These are phyloP conservation scores for Obelidium mucronatum DNA, from an alignment of 192 early-diverging fungal species.

Conservation along the genomic window DNA sequence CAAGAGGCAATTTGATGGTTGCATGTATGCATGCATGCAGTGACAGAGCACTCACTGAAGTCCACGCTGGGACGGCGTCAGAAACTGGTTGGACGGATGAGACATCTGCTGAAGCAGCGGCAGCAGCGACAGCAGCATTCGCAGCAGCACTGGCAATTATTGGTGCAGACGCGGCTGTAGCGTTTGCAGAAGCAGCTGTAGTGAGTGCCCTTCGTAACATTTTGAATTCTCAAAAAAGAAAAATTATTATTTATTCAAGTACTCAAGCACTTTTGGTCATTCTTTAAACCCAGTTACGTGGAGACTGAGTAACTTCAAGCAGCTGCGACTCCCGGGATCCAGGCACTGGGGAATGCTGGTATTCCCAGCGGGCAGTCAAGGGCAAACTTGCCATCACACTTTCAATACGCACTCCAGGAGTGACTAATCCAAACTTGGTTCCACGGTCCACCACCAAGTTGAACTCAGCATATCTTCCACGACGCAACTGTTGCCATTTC, in stretches of 20 bases:
- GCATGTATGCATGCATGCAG: too few relatives aligned
- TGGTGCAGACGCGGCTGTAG: too few relatives aligned
- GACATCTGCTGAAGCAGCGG: background rate
- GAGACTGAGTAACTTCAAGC: conserved; percentile 80
- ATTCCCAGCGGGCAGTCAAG: conserved; percentile 95
- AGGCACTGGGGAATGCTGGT: conserved; percentile 73
- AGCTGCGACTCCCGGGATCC: conserved; percentile 79
- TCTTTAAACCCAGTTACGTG: conserved; percentile 76
- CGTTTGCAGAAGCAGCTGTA: too few relatives aligned
- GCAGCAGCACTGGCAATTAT: background rate
- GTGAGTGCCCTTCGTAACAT: too few relatives aligned
- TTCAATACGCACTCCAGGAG: conserved; percentile 95
- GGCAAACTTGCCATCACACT: conserved; percentile 95
- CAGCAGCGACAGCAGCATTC: background rate
- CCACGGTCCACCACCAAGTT: conserved; percentile 96
- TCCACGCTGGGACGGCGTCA: too few relatives aligned
- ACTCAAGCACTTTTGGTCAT: background rate
- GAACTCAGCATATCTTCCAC: conserved; percentile 98
- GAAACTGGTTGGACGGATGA: too few relatives aligned
- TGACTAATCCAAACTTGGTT: conserved; percentile 97
- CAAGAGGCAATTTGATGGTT: too few relatives aligned
- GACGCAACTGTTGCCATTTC: conserved; percentile 93
- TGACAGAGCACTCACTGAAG: too few relatives aligned
- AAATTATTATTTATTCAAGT: background rate
- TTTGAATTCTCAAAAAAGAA: background rate